These are phyloP conservation scores for Niebla homalea DNA, from an alignment of 495 filamentous ascomycete species.

Conservation along the genomic window DNA sequence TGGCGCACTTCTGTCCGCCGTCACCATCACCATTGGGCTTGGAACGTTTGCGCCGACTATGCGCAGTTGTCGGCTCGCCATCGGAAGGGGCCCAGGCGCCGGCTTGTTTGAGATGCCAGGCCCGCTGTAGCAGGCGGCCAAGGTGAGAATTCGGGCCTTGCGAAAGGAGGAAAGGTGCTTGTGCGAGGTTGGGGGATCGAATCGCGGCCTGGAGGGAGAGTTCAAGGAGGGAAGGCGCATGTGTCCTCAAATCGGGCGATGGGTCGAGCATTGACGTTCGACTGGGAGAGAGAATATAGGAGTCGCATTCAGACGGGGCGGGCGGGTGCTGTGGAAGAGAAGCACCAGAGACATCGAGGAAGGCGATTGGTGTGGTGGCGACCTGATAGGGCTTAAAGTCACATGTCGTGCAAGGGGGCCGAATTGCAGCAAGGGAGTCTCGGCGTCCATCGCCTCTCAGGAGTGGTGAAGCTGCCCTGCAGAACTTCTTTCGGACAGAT, in stretches of 20 bases:
- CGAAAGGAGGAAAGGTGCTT: slow-evolving; percentile 24
- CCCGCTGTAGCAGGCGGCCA: slow-evolving; percentile 26
- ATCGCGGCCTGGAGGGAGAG: slow-evolving; percentile 37
- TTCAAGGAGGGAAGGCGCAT: slow-evolving; percentile 45
- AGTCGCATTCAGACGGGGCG: slow-evolving; percentile 1
- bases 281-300: neutral
- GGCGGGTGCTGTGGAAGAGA: slow-evolving; percentile 10
- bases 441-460: neutral
- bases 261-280: neutral
- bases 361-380: slow-evolving; percentile 30
- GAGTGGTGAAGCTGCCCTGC: neutral
- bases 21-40: neutral
- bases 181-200: slow-evolving; percentile 30
- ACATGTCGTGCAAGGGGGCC: neutral
- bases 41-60: neutral
- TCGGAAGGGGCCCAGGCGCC: slow-evolving; percentile 19
- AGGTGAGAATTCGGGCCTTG: slow-evolving; percentile 33
- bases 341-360: slow-evolving; percentile 33
- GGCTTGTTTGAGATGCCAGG: slow-evolving; percentile 29
- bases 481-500: neutral
- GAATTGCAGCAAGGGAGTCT: neutral
- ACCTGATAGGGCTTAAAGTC: slow-evolving; percentile 24
- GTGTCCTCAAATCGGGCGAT: slow-evolving; percentile 3
- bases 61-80: no score
- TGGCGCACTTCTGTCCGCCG: slow-evolving; percentile 39